phyloP scores from a whole-genome alignment of 1,139 yeast genomes.

The Kodamaea ohmeri region DNA sequence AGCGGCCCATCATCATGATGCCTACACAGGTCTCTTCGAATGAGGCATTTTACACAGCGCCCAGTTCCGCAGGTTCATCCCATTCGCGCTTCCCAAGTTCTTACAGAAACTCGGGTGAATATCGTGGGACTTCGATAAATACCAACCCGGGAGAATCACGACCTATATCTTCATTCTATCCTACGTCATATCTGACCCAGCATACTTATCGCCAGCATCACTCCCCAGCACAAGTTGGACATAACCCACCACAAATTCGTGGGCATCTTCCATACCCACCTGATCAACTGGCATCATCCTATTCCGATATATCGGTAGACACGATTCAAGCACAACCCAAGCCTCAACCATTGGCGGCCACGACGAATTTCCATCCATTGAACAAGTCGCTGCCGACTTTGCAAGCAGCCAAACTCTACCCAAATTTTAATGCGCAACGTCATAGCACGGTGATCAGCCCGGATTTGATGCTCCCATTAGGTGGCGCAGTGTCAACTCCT shows the following conservation, averaged over 20 bases:
- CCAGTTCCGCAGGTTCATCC: conserved; percentile 7
- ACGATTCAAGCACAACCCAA: background rate
- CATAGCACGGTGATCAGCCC: background rate
- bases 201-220: too few species aligned
- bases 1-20: background rate
- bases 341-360: background rate
- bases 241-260: too few species aligned
- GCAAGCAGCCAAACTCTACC: background rate
- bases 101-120: conserved; percentile 5
- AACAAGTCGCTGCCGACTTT: conserved; percentile 4
- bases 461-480: background rate
- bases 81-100: conserved; percentile 8
- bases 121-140: background rate
- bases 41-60: conserved; percentile 10
- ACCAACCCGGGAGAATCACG: too few species aligned
- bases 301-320: background rate
- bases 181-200: too few species aligned
- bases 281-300: too few species aligned
- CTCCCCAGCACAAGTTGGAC: too few species aligned
- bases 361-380: background rate
- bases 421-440: conserved; percentile 1
- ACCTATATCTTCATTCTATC: too few species aligned
- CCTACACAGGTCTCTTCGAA: background rate
- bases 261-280: too few species aligned
- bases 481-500: background rate